These are phyloP conservation scores for Agrostemma githago DNA, from an alignment of 148 eudicot species.

Conservation along the genomic window DNA sequence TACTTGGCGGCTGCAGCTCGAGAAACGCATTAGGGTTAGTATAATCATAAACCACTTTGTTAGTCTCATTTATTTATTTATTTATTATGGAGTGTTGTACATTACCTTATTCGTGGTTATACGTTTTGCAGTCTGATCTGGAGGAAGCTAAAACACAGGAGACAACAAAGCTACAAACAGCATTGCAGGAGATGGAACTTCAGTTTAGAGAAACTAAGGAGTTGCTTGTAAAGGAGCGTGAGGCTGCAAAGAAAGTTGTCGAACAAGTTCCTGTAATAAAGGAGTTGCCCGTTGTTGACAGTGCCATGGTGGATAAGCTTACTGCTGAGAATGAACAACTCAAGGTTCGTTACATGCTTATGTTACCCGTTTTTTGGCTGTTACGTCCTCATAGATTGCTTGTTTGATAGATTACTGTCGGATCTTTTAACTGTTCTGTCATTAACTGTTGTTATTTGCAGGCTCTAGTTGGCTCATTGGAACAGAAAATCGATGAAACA, in stretches of 20 bases:
- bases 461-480: slow-evolving; percentile 79
- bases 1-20: slow-evolving; percentile 92
- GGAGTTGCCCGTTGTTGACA: slow-evolving; percentile 84
- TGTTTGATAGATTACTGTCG: neutral
- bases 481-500: slow-evolving; percentile 75
- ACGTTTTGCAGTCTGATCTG: slow-evolving; percentile 61
- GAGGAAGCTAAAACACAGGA: slow-evolving; percentile 94
- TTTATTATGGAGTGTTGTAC: neutral
- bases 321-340: slow-evolving; percentile 82
- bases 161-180: slow-evolving; percentile 63
- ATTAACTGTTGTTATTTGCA: slow-evolving; percentile 25
- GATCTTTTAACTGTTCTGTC: neutral
- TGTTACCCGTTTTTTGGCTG: neutral
- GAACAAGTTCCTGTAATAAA: slow-evolving; percentile 68
- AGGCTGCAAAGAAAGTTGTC: slow-evolving; percentile 54
- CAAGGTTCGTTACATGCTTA: slow-evolving; percentile 47
- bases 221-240: slow-evolving; percentile 64
- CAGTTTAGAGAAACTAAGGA: slow-evolving; percentile 72
- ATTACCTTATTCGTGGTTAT: slow-evolving; percentile 7
- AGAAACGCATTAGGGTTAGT: slow-evolving; percentile 96
- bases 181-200: slow-evolving; percentile 67
- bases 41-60: slow-evolving; percentile 1
- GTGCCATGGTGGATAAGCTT: slow-evolving; percentile 60
- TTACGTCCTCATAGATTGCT: neutral
- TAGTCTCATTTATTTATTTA: neutral